These are phyloP conservation scores for Mycena venus DNA, from an alignment of 768 basidiomycete species.

Conservation along the genomic window DNA sequence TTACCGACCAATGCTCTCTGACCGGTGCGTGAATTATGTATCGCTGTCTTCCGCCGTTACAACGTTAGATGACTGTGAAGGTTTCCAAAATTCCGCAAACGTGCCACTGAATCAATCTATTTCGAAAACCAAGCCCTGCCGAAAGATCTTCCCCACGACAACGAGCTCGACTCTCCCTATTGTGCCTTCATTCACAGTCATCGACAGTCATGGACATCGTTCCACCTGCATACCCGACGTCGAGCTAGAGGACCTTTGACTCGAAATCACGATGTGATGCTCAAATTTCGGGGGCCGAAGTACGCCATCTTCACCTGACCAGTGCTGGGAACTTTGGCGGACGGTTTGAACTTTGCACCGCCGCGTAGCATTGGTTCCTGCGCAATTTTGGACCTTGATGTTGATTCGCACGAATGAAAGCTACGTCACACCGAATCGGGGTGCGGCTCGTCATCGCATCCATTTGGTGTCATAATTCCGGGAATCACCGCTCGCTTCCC, in stretches of 20 bases:
- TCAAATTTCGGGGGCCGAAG: not conserved
- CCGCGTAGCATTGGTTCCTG: not conserved
- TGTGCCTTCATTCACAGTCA: too few species aligned
- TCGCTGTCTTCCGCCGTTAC: too few species aligned
- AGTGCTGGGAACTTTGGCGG: not conserved
- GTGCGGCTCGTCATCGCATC: not conserved
- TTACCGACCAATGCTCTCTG: not conserved
- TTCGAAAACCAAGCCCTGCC: too few species aligned
- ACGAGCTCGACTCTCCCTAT: too few species aligned
- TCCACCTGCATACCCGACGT: not conserved
- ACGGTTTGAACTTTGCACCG: not conserved
- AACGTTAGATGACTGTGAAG: too few species aligned
- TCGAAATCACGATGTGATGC: not conserved
- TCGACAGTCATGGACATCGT: too few species aligned
- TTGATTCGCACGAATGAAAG: too few species aligned
- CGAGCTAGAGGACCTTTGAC: not conserved
- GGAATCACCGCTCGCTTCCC: too few species aligned
- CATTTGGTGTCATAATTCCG: too few species aligned
- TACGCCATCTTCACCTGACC: not conserved
- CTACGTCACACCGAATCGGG: not conserved
- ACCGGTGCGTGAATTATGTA: not conserved
- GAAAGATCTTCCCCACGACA: too few species aligned
- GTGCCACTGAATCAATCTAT: too few species aligned
- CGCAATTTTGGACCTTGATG: not conserved
- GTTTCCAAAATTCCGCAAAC: too few species aligned